Base-by-base conservation (phyloP, 2,329 filamentous ascomycete species). In the Penicillium sp. region DNA sequence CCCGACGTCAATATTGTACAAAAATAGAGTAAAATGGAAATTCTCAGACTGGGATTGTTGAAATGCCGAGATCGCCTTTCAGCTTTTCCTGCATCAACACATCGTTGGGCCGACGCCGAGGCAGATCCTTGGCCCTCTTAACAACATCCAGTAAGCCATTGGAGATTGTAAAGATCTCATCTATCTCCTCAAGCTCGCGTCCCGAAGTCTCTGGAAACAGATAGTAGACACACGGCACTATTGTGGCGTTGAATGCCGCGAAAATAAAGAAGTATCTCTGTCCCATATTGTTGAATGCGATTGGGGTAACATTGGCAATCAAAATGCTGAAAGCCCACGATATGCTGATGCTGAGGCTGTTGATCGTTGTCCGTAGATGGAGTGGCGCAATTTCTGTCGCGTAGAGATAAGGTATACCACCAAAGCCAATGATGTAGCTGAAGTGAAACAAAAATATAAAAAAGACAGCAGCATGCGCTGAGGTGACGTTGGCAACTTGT, bases 361-460 rank as follows among this genome's bases (percentile, higher is more conserved):
- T 62, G 49, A 63, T 62, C 2, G 59, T 62, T 2, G 59, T 51
- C n/a, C 61, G 58, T 10, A 63, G 46, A 23, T 61, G 54, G 21
- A 62, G 50, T 3, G 61, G 61, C 7, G 59, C 49, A 32, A 63
- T 48, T 24, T 63, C 61, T 2, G 61, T 47, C 7, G 54, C 56
- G 29, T 62, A 63, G 6, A 63, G 47, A 27, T 62, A 63, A n/a
- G 61, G 61, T 13, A 63, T 62, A 1, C 58, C 58, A 7, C 61
- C 59, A 23, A 58, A 62, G 1, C 61, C 61, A 10, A 62, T 54
- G 39, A 61, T 61, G 29, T 62, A 63, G 32, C 48, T 56, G 52
- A 63, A 61, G 41, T 63, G 61, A 12, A 61, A 63, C 4, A 63
- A 41, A 21, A 63, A 63, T 8, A 63, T 51, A 30, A 63, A 63